Conservation (phyloP, 225 moss, liverwort and hornwort species). For the Anthoceros angustus region DNA sequence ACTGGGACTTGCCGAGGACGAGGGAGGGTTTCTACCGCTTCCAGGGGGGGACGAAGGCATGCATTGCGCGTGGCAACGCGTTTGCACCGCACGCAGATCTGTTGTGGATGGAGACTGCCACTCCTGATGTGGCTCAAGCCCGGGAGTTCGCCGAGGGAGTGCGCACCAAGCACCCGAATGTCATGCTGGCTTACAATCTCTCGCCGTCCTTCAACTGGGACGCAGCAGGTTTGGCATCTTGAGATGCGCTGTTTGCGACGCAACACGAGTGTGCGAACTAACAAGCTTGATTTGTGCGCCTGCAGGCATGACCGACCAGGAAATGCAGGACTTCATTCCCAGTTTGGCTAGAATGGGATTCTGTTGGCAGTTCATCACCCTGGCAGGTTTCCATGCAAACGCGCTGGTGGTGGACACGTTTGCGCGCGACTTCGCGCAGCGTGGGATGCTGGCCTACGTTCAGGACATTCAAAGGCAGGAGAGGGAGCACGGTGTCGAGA, state of each 20-base stretch:
- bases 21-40: conserved; percentile 55
- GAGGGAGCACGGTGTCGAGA: conserved; percentile 62
- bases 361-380: conserved; percentile 75
- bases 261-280: too few relatives aligned
- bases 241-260: too few relatives aligned
- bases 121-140: conserved; percentile 42
- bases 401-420: conserved; percentile 53
- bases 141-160: conserved; percentile 38
- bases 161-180: conserved; percentile 29
- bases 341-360: conserved; percentile 48
- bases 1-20: conserved; percentile 60
- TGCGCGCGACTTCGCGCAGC: conserved; percentile 53
- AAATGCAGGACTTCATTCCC: conserved; percentile 72
- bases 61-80: conserved; percentile 40
- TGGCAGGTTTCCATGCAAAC: conserved; percentile 62
- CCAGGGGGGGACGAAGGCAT: conserved; percentile 42
- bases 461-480: conserved; percentile 76
- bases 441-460: conserved; percentile 71
- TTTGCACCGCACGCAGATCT: conserved; percentile 49
- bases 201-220: conserved; percentile 86
- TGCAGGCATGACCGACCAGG: conserved; percentile 52
- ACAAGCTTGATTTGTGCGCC: too few relatives aligned
- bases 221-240: too few relatives aligned
- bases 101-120: conserved; percentile 78
- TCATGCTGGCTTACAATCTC: conserved; percentile 66